Conservation (phyloP, 139 green algal genomes). For the Chlorella vulgaris region DNA sequence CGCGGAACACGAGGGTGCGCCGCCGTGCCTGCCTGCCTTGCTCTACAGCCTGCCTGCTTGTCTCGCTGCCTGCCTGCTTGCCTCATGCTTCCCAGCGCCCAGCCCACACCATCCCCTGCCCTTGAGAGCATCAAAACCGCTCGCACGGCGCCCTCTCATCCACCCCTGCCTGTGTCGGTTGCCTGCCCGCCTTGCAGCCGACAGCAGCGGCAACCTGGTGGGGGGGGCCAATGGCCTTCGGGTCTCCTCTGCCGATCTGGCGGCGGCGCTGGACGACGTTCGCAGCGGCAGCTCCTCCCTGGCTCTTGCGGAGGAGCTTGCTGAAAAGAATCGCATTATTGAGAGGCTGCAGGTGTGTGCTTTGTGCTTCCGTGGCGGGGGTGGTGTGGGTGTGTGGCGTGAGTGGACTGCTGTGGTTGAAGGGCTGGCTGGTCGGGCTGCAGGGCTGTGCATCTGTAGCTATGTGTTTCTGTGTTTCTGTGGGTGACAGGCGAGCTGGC, state of each 20-base stretch:
- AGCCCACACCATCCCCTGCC: too few relatives aligned
- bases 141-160: too few relatives aligned
- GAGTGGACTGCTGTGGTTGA: too few relatives aligned
- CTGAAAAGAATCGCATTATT: conserved; percentile 27
- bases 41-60: too few relatives aligned
- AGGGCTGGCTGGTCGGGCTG: too few relatives aligned
- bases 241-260: conserved; percentile 4
- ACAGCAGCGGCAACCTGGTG: neutral
- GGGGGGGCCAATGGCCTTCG: neutral
- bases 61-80: too few relatives aligned
- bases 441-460: too few relatives aligned
- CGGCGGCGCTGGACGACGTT: neutral
- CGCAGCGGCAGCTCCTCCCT: conserved; percentile 8
- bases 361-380: neutral
- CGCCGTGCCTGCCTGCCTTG: neutral
- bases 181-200: neutral
- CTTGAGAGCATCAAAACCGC: too few relatives aligned
- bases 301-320: conserved; percentile 18
- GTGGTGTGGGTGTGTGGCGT: too few relatives aligned
- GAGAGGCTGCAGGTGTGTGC: conserved; percentile 27
- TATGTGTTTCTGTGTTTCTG: too few relatives aligned
- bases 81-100: too few relatives aligned
- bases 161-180: neutral
- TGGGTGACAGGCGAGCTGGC: too few relatives aligned
- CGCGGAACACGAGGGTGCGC: conserved; percentile 1